Evolutionary conservation across 1,284 basidiomycete species (phyloP), one percentile per base, ranked within the genome.

Genomic region (Erythrobasidium hasegawianum): DNA sequence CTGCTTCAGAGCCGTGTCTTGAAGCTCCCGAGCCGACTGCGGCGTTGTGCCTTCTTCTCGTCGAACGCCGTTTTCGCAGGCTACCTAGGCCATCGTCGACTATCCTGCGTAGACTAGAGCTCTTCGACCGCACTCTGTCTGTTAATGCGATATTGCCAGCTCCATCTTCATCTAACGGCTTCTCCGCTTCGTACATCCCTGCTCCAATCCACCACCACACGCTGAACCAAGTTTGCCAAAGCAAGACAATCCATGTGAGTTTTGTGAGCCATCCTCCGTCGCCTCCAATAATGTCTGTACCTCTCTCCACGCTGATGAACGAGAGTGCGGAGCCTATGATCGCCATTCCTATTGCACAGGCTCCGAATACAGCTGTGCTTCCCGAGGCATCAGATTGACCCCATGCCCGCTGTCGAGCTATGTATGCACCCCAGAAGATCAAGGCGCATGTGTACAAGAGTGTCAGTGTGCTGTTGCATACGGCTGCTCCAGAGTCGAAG

Each of bases 381-480:
- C 95, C 95, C 38, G 79, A 78, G 18, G 67, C 50, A 41, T 68
- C 70, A 40, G 69, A 64, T 73, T 94, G 90, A 0, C 88, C 89
- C 95, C 95, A 98, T 0, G 96, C 96, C 60, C 91, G 85, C 57
- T 85, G 82, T 29, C 92, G 84, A 75, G 97, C 97, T 71, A 98
- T 85, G 59, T 91, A 79, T 68, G 89, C 82, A 43, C 95, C 96
- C 95, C 95, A 99, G 69, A 97, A 86, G 75, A 93, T 81, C 61
- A 99, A 86, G 1, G 90, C 86, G 50, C 84, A 80, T 2, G 91
- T 93, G 80, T 97, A 98, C 64, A 99, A 86, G 57, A 99, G 83
- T 18, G 93, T 90, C 22, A 98, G 85, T 0, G 94, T 90, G 3
- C 90, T 91, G 77, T 96, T 96, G 83, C 93, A 95, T 68, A 97